Evolutionary conservation across 768 basidiomycete species (phyloP).

Genomic region (Candolleomyces eurysporus): DNA sequence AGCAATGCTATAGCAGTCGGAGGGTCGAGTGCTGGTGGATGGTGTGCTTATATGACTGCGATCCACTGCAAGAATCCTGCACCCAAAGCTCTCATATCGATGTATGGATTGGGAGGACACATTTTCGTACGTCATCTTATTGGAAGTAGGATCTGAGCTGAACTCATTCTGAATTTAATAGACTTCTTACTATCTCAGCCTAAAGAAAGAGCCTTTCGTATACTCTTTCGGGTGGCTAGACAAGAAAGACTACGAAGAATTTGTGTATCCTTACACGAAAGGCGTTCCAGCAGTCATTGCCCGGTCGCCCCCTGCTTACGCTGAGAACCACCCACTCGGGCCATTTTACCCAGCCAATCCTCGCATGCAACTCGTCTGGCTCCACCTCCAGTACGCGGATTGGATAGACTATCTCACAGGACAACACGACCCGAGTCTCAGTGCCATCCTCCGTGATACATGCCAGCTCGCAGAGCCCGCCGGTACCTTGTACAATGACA

Average conservation of each 20-base stretch:
- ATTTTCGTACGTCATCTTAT: slow-evolving; percentile 38
- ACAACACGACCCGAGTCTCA: slow-evolving; percentile 47
- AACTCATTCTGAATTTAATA: slow-evolving; percentile 18
- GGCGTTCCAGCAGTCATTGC: slow-evolving; percentile 25
- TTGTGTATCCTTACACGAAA: slow-evolving; percentile 38
- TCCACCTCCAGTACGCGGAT: slow-evolving; percentile 61
- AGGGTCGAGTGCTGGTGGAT: slow-evolving; percentile 60
- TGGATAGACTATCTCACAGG: slow-evolving; percentile 60
- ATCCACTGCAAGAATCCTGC: slow-evolving; percentile 42
- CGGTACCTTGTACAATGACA: slow-evolving; percentile 92
- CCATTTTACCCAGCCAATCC: slow-evolving; percentile 59
- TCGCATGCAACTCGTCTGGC: slow-evolving; percentile 56
- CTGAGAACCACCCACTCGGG: slow-evolving; percentile 39
- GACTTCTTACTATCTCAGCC: slow-evolving; percentile 49
- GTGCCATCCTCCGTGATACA: slow-evolving; percentile 34
- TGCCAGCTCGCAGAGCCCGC: slow-evolving; percentile 67
- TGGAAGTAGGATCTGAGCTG: not conserved
- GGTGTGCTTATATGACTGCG: slow-evolving; percentile 63
- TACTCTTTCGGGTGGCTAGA: slow-evolving; percentile 54
- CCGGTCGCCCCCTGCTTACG: slow-evolving; percentile 45
- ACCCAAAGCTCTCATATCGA: slow-evolving; percentile 51
- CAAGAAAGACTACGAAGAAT: slow-evolving; percentile 43
- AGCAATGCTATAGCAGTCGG: slow-evolving; percentile 44
- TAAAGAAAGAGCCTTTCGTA: slow-evolving; percentile 50
- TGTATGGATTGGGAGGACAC: slow-evolving; percentile 65